Base-by-base conservation (phyloP, 1,284 basidiomycete species). In the Ceratobasidium sp. region DNA sequence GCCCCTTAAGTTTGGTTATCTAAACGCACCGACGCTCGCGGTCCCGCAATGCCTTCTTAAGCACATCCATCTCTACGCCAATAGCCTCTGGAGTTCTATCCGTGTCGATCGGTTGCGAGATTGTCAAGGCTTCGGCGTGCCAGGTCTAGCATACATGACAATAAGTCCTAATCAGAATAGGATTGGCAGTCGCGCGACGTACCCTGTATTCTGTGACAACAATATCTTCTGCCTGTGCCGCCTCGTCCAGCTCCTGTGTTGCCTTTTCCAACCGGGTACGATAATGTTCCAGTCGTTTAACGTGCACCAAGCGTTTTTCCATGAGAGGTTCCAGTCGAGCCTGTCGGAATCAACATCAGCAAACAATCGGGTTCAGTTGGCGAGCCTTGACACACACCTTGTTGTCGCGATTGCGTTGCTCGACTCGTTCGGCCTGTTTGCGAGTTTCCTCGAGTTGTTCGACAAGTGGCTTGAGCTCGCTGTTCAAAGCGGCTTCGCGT, bases 41-140 rank as follows among this genome's bases (percentile, higher is more conserved):
- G 75, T 88, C 87, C 73, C 86, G 83, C 74, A 96, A 81, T 0
- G 92, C 89, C 36, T 82, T 83, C 75, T 90, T 82, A 3, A 91
- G 84, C 0, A 87, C 87, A 1, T 88, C 84, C 21, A 91, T 83
- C 64, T 88, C 84, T 85, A 84, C 73, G 90, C 77, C 36, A 93
- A 77, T 86, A 89, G 76, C 87, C 80, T 44, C 84, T 79, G 5
- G 67, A n/a, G 42, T 23, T 42, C 67, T 59, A 33, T 71, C 44
- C n/a, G 67, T 71, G 3, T 60, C 53, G 4, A 71, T 46, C 16
- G 67, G 67, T 23, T 71, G 67, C 21, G 67, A 71, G 33, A 71
- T 71, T 9, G 30, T 51, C 33, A 71, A 49, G 18, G 93, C 94
- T 58, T 86, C 84, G 5, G 78, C 81, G 0, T 86, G 87, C 89